Conservation (phyloP, 2,329 filamentous ascomycete species). For the Calonectria hawksworthii region DNA sequence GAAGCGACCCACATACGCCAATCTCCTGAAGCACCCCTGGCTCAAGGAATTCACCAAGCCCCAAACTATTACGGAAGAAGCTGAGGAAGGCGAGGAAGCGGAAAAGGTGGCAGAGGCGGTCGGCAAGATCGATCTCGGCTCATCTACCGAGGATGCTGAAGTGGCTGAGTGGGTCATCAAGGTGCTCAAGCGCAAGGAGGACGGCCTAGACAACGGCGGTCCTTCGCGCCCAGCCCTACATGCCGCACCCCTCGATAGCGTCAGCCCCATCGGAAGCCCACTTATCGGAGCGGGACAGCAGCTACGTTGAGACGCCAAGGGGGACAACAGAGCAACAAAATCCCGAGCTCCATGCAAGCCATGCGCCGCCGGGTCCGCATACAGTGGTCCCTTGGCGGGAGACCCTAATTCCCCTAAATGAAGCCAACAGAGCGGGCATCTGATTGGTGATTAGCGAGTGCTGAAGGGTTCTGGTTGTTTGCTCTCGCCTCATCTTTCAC, state of each 20-base stretch:
- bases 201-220: slow-evolving; percentile 64
- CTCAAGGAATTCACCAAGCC: slow-evolving; percentile 82
- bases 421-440: slow-evolving; percentile 47
- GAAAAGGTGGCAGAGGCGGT: slow-evolving; percentile 60
- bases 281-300: slow-evolving; percentile 28
- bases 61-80: slow-evolving; percentile 79
- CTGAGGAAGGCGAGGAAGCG: slow-evolving; percentile 71
- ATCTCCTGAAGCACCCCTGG: slow-evolving; percentile 92
- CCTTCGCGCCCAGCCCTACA: slow-evolving; percentile 85
- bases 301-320: slow-evolving; percentile 6
- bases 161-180: slow-evolving; percentile 87
- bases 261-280: slow-evolving; percentile 68
- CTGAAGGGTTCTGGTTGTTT: slow-evolving; percentile 1
- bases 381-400: neutral
- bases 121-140: slow-evolving; percentile 58
- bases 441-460: slow-evolving; percentile 44
- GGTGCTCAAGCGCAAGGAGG: slow-evolving; percentile 72
- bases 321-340: neutral
- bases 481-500: slow-evolving; percentile 20
- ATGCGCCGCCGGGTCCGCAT: neutral
- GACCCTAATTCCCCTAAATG: slow-evolving; percentile 4
- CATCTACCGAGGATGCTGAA: slow-evolving; percentile 76
- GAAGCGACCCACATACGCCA: slow-evolving; percentile 92
- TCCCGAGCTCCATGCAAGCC: neutral
- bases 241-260: slow-evolving; percentile 84